phyloP scores from a whole-genome alignment of 129 eudicot species.

The Flaveria trinervia region DNA sequence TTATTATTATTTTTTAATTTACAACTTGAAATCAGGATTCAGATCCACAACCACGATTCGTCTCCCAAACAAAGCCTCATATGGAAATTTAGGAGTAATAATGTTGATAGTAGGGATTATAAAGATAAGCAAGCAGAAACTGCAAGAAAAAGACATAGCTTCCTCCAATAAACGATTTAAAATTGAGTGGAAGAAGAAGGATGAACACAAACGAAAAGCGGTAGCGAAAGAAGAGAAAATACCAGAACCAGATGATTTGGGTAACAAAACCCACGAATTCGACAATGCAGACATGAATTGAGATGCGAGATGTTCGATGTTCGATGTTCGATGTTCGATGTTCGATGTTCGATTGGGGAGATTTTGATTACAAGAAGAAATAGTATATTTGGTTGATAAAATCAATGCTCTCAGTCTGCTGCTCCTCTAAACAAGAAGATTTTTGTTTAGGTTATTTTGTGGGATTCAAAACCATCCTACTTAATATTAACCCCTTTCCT shows the following conservation, averaged over 20 bases:
- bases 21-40: not conserved
- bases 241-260: constrained; percentile 50
- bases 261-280: constrained; percentile 41
- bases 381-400: constrained; percentile 31
- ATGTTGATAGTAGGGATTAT: no score
- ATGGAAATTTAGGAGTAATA: not conserved
- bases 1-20: not conserved
- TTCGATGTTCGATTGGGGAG: not conserved
- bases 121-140: no score
- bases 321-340: no score
- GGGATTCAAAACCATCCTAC: no score
- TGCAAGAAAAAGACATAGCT: no score
- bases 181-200: not conserved
- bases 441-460: no score
- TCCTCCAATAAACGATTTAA: not conserved
- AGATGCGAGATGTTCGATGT: no score
- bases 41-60: not conserved
- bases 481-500: no score
- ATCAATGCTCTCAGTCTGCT: constrained; percentile 34
- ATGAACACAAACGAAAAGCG: not conserved
- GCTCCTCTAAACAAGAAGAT: no score
- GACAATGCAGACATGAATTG: constrained; percentile 50
- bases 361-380: constrained; percentile 14
- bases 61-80: not conserved
- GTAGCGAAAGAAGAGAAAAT: not conserved